Evolutionary conservation across 441 rosid genomes (phyloP), one percentile per base, ranked within the genome.

Genomic region (Adansonia grandidieri): DNA sequence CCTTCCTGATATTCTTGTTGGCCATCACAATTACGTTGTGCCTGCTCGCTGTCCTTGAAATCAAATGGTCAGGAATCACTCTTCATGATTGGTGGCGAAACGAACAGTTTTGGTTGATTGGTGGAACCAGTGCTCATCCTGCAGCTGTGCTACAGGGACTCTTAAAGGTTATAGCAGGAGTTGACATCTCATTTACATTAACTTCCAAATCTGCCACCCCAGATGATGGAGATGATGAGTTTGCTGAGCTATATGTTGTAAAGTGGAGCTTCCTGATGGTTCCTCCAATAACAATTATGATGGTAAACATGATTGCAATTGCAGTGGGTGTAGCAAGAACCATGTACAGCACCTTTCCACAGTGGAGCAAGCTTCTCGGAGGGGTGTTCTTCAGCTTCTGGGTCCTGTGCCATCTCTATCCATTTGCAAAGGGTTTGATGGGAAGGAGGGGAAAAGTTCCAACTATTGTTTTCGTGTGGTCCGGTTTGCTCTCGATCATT

Each of bases 351-450:
- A 58, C 84, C 3, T 83, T 77, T 65, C 96, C 96, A 3, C 84
- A 91, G 62, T 91, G 96, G 96, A 90, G 92, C 84, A 88, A 79
- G 82, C 85, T 91, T 22, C 7, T 89, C 1, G 96, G 96, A 63
- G 93, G 96, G 4, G 92, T 87, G 70, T 90, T 90, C 83, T 91
- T 91, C 86, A 90, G 94, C 85, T 86, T 91, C 76, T 90, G 96
- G 92, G 93, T 90, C 15, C 51, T 90, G 63, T 85, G 89, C 57
- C 96, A 91, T 80, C 87, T 91, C 19, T 88, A 85, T 83, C 91
- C 93, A 1, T 91, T 90, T 61, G 91, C 92, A 0, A 90, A 89
- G 79, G 93, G 96, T 24, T 82, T 91, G 78, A 88, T 91, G 96
- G 96, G 96, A 28, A 87, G 87, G 64, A 84, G 89, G 20, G 90